Percentiles rank a stretch among this genome's conserved stretches.
Evolutionary conservation across 768 basidiomycete species (phyloP).

Genomic region (Lentinula boryana): DNA sequence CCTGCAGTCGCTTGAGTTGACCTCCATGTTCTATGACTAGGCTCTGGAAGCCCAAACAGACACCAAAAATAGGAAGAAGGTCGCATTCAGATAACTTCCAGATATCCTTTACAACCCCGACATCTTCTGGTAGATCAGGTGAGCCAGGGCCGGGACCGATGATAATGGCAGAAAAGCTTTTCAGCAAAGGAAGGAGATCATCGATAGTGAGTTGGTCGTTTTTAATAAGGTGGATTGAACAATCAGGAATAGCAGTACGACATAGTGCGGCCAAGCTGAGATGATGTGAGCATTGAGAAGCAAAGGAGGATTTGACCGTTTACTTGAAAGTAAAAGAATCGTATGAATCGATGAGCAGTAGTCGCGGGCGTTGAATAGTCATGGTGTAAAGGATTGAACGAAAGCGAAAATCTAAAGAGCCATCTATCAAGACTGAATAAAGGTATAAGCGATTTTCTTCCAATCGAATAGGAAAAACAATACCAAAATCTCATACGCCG

Average conservation of each 20-base stretch:
- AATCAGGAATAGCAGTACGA: constrained; percentile 54
- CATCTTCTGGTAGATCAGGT: constrained; percentile 53
- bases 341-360: constrained; percentile 77
- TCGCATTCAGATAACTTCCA: constrained; percentile 55
- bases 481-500: not conserved
- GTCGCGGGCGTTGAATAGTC: constrained; percentile 36
- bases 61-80: constrained; percentile 72
- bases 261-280: constrained; percentile 68
- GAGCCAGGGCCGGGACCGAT: constrained; percentile 82
- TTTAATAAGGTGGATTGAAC: constrained; percentile 63
- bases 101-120: constrained; percentile 63
- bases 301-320: not conserved
- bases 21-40: constrained; percentile 63
- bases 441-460: not conserved
- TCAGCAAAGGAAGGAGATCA: constrained; percentile 46
- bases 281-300: not conserved
- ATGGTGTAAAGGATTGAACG: constrained; percentile 14
- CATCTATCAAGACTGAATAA: not conserved
- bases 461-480: not conserved
- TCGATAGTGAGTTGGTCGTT: constrained; percentile 56
- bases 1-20: constrained; percentile 45
- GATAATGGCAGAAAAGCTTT: constrained; percentile 61
- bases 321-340: constrained; percentile 90
- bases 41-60: constrained; percentile 80
- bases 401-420: not conserved